Percentiles rank a stretch among this genome's conserved stretches.
Evolutionary conservation across 2,329 filamentous ascomycete genomes (phyloP).

Genomic region (Fonsecaea multimorphosa): DNA sequence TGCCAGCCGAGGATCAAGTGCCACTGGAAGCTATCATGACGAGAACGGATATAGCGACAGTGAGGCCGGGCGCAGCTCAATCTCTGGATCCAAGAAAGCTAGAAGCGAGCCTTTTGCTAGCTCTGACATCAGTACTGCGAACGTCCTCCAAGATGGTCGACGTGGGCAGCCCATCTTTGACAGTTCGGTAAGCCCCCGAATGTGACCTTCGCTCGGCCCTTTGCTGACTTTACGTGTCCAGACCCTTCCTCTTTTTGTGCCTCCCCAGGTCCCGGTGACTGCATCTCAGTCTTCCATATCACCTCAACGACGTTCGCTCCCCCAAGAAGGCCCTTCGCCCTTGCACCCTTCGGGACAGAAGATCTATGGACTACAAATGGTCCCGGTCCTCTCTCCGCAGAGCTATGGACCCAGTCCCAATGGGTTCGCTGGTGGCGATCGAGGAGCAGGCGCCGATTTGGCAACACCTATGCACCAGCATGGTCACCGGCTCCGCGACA

Average conservation of each 20-base stretch:
- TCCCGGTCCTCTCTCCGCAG: constrained; percentile 80
- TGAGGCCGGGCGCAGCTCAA: constrained; percentile 77
- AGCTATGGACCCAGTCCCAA: constrained; percentile 66
- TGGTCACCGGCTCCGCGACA: constrained; percentile 70
- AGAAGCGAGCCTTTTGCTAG: constrained; percentile 86
- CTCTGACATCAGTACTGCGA: constrained; percentile 96
- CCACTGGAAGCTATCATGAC: constrained; percentile 66
- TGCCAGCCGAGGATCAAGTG: constrained; percentile 67
- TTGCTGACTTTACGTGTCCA: constrained; percentile 51
- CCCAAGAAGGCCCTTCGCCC: constrained; percentile 72
- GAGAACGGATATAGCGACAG: constrained; percentile 88
- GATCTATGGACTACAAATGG: constrained; percentile 64
- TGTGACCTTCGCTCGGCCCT: constrained; percentile 20
- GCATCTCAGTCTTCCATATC: constrained; percentile 98
- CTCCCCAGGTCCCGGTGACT: constrained; percentile 88
- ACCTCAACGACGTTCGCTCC: constrained; percentile 81
- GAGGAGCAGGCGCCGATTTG: constrained; percentile 36
- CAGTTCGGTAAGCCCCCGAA: constrained; percentile 79
- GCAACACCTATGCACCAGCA: constrained; percentile 53
- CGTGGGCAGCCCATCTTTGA: constrained; percentile 94
- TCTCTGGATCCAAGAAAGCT: constrained; percentile 72
- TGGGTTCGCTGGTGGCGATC: constrained; percentile 42
- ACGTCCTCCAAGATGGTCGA: constrained; percentile 95
- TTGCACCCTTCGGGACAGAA: constrained; percentile 78
- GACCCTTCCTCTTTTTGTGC: constrained; percentile 95